These are phyloP conservation scores for Botrytis tulipae DNA, from an alignment of 2,329 filamentous ascomycete species.

Conservation along the genomic window DNA sequence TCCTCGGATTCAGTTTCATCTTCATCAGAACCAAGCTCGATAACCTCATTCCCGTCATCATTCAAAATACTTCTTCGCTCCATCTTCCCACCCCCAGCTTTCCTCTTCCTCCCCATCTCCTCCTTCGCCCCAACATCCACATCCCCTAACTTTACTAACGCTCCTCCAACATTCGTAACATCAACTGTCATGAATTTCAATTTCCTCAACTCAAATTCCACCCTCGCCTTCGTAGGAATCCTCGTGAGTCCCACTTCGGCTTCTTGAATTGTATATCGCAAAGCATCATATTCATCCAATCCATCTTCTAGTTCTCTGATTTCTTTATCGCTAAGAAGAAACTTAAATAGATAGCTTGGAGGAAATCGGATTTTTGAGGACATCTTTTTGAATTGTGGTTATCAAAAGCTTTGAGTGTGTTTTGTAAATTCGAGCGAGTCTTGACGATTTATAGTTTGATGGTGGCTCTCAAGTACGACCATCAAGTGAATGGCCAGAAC, in stretches of 20 bases:
- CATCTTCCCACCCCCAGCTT: constrained; percentile 24
- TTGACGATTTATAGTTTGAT: not conserved
- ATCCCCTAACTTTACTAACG: not conserved
- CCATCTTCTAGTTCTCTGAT: constrained; percentile 63
- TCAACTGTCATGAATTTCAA: constrained; percentile 10
- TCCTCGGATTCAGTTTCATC: constrained; percentile 42
- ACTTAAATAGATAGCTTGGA: constrained; percentile 63
- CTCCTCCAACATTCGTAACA: not conserved
- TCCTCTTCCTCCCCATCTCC: not conserved
- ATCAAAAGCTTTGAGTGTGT: not conserved
- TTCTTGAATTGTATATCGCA: constrained; percentile 61
- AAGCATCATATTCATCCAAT: constrained; percentile 57
- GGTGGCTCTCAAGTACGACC: not conserved
- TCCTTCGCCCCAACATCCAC: not conserved
- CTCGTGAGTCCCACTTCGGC: constrained; percentile 74
- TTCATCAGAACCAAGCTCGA: constrained; percentile 36
- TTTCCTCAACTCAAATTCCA: constrained; percentile 38
- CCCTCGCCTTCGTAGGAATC: constrained; percentile 66
- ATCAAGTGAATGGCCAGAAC: not conserved
- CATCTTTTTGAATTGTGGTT: not conserved
- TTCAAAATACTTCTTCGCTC: constrained; percentile 32
- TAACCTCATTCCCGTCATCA: constrained; percentile 28
- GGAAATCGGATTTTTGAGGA: constrained; percentile 27
- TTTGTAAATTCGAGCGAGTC: not conserved
- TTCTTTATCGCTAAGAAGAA: constrained; percentile 40